Conservation (phyloP, 768 basidiomycete species). For the Chiua virens region DNA sequence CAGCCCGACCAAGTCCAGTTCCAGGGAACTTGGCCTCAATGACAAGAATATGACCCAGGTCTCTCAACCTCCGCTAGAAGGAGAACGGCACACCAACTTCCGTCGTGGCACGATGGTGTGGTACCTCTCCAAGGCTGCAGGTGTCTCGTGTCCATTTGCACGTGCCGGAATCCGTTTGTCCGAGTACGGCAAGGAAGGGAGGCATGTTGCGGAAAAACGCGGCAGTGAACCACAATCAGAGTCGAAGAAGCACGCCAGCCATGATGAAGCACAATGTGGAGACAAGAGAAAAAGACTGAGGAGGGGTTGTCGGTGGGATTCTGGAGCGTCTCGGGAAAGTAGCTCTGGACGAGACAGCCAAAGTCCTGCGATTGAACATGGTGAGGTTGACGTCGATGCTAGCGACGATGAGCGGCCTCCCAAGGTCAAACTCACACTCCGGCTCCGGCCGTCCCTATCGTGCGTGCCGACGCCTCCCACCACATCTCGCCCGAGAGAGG, state of each 20-base stretch:
- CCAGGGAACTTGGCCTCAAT: slow-evolving; percentile 13
- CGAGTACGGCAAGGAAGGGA: slow-evolving; percentile 60
- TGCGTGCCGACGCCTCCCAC: slow-evolving; percentile 16
- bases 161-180: slow-evolving; percentile 70
- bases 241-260: slow-evolving; percentile 44
- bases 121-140: slow-evolving; percentile 76
- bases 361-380: slow-evolving; percentile 28
- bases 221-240: slow-evolving; percentile 32
- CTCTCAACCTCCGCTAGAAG: slow-evolving; percentile 12
- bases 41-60: slow-evolving; percentile 28
- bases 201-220: slow-evolving; percentile 25
- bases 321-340: slow-evolving; percentile 13
- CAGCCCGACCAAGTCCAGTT: slow-evolving; percentile 36
- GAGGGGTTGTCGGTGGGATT: slow-evolving; percentile 30
- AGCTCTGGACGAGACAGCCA: slow-evolving; percentile 11
- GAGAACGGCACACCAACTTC: slow-evolving; percentile 62
- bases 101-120: slow-evolving; percentile 78
- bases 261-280: slow-evolving; percentile 40
- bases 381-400: slow-evolving; percentile 20
- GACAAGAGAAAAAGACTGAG: slow-evolving; percentile 45
- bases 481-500: slow-evolving; percentile 20
- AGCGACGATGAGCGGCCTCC: slow-evolving; percentile 43
- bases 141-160: slow-evolving; percentile 74
- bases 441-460: slow-evolving; percentile 46
- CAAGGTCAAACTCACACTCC: slow-evolving; percentile 71